These are phyloP conservation scores for Podosphaera xanthii DNA, from an alignment of 2,329 filamentous ascomycete species.

Conservation along the genomic window DNA sequence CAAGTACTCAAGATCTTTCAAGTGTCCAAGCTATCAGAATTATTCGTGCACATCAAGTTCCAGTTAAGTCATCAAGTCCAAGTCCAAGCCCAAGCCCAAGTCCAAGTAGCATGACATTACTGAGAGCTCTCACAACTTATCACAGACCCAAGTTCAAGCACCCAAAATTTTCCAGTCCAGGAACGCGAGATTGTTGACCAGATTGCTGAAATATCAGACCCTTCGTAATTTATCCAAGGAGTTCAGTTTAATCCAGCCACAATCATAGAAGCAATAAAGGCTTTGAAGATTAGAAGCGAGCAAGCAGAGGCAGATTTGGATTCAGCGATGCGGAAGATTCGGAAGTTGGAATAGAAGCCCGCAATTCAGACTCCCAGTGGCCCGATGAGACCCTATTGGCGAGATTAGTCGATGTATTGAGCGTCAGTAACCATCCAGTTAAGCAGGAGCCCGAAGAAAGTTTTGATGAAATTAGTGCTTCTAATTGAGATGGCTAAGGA, in stretches of 20 bases:
- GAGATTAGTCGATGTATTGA: no score
- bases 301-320: background rate
- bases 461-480: no score
- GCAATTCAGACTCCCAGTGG: background rate
- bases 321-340: background rate
- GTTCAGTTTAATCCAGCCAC: background rate
- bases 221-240: background rate
- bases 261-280: background rate
- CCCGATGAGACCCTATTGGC: no score
- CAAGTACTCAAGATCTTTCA: background rate
- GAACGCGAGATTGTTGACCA: background rate
- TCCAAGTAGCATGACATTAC: no score
- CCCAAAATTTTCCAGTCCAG: background rate
- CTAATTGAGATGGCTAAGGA: no score
- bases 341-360: background rate
- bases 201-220: background rate
- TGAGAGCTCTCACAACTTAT: background rate
- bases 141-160: background rate
- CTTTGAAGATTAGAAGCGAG: no score
- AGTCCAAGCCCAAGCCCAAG: no score
- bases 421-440: no score
- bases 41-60: no score
- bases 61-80: no score
- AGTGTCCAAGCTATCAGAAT: no score
- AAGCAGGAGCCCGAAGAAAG: no score